Evolutionary conservation across 2,329 filamentous ascomycete genomes (phyloP).

Genomic region (Monosporascus cannonballus): DNA sequence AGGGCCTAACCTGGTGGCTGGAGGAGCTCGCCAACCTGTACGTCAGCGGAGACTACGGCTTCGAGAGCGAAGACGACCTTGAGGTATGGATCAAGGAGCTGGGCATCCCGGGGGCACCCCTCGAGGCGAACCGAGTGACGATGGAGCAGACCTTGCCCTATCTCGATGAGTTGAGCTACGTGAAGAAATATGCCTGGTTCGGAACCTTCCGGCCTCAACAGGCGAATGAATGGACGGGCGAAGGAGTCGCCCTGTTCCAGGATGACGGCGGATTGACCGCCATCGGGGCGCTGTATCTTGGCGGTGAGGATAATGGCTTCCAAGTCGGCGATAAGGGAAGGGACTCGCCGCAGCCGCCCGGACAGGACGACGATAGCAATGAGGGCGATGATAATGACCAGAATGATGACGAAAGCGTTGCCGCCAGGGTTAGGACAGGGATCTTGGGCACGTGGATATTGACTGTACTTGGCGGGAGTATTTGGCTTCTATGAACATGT

Average conservation of each 20-base stretch:
- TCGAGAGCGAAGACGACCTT: constrained; percentile 11
- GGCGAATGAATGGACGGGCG: constrained; percentile 33
- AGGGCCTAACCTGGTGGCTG: constrained; percentile 30
- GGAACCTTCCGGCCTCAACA: constrained; percentile 31
- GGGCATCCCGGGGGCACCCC: constrained; percentile 29
- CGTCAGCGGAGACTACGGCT: constrained; percentile 26
- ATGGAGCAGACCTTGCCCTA: constrained; percentile 32
- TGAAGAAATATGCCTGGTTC: constrained; percentile 36
- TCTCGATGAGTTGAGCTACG: constrained; percentile 27
- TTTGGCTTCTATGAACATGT: neutral
- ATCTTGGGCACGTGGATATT: neutral
- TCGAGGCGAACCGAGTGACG: constrained; percentile 30
- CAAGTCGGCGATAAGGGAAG: constrained; percentile 23
- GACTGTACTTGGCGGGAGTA: neutral
- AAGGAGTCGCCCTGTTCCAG: constrained; percentile 31
- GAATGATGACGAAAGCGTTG: neutral
- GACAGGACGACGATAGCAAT: constrained; percentile 7
- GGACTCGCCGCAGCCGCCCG: constrained; percentile 1
- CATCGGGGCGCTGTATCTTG: constrained; percentile 32
- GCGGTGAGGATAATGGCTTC: constrained; percentile 32
- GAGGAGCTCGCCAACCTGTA: constrained; percentile 17
- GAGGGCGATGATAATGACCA: constrained; percentile 1
- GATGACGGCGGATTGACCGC: constrained; percentile 31
- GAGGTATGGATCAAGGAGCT: constrained; percentile 35
- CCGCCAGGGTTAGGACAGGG: neutral